Conservation (phyloP, 225 moss, liverwort and hornwort species). For the Physcomitrium patens region DNA sequence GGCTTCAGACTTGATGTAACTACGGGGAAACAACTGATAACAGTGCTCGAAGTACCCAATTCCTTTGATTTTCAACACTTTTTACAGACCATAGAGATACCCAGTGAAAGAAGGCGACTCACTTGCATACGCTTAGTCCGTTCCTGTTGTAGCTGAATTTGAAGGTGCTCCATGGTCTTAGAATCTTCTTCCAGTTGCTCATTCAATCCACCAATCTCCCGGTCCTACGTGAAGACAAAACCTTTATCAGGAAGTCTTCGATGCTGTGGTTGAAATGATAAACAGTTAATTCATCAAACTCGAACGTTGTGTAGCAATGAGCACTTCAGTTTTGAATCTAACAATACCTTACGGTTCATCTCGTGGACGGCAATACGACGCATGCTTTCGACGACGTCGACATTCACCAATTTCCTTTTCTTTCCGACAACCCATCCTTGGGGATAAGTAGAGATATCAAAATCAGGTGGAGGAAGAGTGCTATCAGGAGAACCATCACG, state of each 20-base stretch:
- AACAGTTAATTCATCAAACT: background rate
- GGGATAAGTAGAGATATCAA: slow-evolving; percentile 84
- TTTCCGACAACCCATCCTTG: slow-evolving; percentile 99
- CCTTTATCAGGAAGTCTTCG: slow-evolving; percentile 15
- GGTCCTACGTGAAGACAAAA: slow-evolving; percentile 59
- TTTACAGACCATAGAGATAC: background rate
- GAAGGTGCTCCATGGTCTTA: slow-evolving; percentile 97
- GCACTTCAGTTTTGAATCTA: background rate
- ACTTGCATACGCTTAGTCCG: slow-evolving; percentile 78
- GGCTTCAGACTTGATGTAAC: background rate
- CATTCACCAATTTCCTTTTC: slow-evolving; percentile 97
- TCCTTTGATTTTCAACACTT: background rate
- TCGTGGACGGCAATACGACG: slow-evolving; percentile 98
- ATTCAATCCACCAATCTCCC: slow-evolving; percentile 94
- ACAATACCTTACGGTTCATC: slow-evolving; percentile 95
- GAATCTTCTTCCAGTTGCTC: slow-evolving; percentile 98
- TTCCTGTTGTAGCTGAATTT: slow-evolving; percentile 91
- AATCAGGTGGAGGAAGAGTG: slow-evolving; percentile 92
- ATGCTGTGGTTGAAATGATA: background rate
- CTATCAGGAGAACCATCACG: slow-evolving; percentile 82
- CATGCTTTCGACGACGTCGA: slow-evolving; percentile 99
- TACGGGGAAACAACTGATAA: background rate
- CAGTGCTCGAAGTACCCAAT: background rate
- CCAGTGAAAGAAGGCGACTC: slow-evolving; percentile 25
- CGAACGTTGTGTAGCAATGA: background rate